Evolutionary conservation across 441 rosid genomes (phyloP), one percentile per base, ranked within the genome.

Genomic region (Flueggea neowawraea): DNA sequence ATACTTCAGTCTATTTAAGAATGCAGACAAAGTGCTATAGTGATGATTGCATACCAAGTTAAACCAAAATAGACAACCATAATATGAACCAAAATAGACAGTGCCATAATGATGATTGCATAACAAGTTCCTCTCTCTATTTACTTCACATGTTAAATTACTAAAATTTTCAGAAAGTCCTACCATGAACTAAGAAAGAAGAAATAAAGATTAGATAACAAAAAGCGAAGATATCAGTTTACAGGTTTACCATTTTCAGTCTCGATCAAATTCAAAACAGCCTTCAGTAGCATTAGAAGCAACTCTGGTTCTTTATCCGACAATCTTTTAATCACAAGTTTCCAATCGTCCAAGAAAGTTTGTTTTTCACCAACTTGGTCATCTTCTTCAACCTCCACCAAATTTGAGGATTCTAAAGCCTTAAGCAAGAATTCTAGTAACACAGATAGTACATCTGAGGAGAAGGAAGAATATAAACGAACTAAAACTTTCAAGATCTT

Each of bases 251-350:
- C 95, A 0, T 58, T 68, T 69, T 69, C 83, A 54, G 69, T 63
- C 69, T 71, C 84, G 32, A 90, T 82, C 78, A 67, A 76, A 63
- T 84, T 79, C 56, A 95, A 76, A 59, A 82, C 80, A 69, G 82
- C 82, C 72, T 86, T 81, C 41, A 88, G 90, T 76, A 91, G 92
- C 68, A 70, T 72, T 60, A 80, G 71, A 61, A 95, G 80, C 60
- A 89, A 64, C 75, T 95, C 87, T 4, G 95, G 97, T 78, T 88
- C 96, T 82, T 82, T 87, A 49, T 70, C 79, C 16, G 92, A 80
- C 57, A 94, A 76, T 72, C 81, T 80, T 62, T 71, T 43, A 53
- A 82, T 70, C 59, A 82, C 79, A 80, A 69, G 77, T 68, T 78
- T 88, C 98, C 96, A 90, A 49, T 82, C 91, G 66, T 78, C 76